phyloP scores from a whole-genome alignment of 2,329 filamentous ascomycete species.

The Myriosclerotinia scirpicola region DNA sequence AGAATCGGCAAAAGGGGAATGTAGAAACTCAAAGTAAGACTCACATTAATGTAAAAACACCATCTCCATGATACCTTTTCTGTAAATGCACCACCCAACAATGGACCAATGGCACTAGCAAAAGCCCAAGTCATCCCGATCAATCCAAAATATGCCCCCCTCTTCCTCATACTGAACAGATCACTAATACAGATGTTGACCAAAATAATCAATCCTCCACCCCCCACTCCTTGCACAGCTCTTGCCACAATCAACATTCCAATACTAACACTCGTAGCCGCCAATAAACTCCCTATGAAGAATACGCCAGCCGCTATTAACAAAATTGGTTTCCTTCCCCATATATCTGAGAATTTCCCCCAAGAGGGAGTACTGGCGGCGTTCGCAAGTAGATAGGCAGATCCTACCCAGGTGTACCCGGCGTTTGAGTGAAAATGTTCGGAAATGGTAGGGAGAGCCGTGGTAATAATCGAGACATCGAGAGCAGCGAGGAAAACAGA shows the following conservation, averaged over 20 bases:
- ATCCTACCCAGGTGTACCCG: slow-evolving; percentile 73
- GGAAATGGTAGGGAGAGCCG: slow-evolving; percentile 60
- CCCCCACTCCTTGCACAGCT: slow-evolving; percentile 47
- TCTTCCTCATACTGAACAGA: slow-evolving; percentile 50
- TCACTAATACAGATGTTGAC: slow-evolving; percentile 56
- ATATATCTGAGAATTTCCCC: slow-evolving; percentile 62
- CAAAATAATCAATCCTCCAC: slow-evolving; percentile 52
- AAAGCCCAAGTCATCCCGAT: slow-evolving; percentile 64
- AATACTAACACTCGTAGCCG: slow-evolving; percentile 48
- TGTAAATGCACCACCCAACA: slow-evolving; percentile 66
- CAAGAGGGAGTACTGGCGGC: slow-evolving; percentile 64
- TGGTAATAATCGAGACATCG: slow-evolving; percentile 56
- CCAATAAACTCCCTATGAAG: slow-evolving; percentile 52
- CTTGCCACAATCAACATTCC: slow-evolving; percentile 48
- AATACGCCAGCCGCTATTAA: slow-evolving; percentile 51
- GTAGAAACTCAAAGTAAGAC: slow-evolving; percentile 6
- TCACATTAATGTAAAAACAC: slow-evolving; percentile 47
- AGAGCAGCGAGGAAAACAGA: slow-evolving; percentile 41
- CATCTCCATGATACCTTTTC: slow-evolving; percentile 60
- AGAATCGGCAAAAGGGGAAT: neutral
- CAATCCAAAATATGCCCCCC: slow-evolving; percentile 58
- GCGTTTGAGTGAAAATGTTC: slow-evolving; percentile 50
- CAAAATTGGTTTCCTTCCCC: slow-evolving; percentile 56
- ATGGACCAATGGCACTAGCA: slow-evolving; percentile 63
- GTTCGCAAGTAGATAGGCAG: slow-evolving; percentile 68